Conservation (phyloP, 1,139 yeast species). For the Suhomyces wounanorum region DNA sequence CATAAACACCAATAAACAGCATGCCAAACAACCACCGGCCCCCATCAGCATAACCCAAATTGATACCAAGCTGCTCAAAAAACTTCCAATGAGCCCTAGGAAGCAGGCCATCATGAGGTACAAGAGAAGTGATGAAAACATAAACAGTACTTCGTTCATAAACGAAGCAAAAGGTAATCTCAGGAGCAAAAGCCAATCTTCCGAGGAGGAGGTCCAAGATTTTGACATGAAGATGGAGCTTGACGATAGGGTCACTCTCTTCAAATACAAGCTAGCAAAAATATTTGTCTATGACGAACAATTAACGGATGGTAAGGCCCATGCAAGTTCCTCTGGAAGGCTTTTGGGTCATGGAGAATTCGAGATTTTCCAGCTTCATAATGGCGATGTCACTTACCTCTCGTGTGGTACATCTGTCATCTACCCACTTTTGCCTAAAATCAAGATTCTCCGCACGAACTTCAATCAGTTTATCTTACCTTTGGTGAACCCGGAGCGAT, state of each 20-base stretch:
- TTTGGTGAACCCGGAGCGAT: slow-evolving; percentile 68
- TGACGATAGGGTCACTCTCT: slow-evolving; percentile 43
- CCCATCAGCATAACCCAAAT: background rate
- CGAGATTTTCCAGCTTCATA: slow-evolving; percentile 64
- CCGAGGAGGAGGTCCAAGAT: slow-evolving; percentile 8
- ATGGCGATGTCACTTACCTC: slow-evolving; percentile 63
- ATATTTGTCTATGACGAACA: slow-evolving; percentile 49
- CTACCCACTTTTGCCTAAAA: slow-evolving; percentile 66
- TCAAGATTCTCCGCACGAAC: slow-evolving; percentile 57
- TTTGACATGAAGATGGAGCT: slow-evolving; percentile 19
- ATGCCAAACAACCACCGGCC: background rate
- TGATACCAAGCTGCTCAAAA: background rate
- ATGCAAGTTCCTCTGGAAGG: slow-evolving; percentile 38
- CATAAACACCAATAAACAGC: background rate
- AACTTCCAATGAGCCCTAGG: slow-evolving; percentile 34
- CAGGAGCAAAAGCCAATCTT: slow-evolving; percentile 14
- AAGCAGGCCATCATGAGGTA: slow-evolving; percentile 44
- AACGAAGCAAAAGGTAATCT: slow-evolving; percentile 34
- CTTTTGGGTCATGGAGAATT: slow-evolving; percentile 62
- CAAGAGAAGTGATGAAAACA: slow-evolving; percentile 33
- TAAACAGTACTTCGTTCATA: slow-evolving; percentile 24
- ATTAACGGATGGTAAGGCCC: slow-evolving; percentile 20
- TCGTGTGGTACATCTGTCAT: slow-evolving; percentile 55
- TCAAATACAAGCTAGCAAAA: slow-evolving; percentile 39
- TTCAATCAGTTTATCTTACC: slow-evolving; percentile 61